Evolutionary conservation across 768 basidiomycete genomes (phyloP).

Genomic region (Suillus tomentosus): DNA sequence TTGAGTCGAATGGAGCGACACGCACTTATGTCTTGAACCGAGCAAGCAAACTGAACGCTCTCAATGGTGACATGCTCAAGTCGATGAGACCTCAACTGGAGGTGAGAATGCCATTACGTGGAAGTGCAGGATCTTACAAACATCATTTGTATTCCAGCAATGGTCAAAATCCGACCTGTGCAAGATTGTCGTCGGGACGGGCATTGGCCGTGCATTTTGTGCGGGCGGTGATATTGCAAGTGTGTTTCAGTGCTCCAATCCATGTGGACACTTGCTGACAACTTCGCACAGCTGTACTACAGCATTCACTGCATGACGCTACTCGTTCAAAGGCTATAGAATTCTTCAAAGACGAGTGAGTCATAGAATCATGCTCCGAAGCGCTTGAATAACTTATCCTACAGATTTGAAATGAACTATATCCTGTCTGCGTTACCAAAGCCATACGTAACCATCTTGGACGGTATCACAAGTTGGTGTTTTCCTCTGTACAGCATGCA

Average conservation of each 20-base stretch:
- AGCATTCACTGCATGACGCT: constrained; percentile 47
- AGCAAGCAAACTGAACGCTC: constrained; percentile 76
- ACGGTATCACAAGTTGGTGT: constrained; percentile 85
- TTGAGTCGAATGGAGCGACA: constrained; percentile 63
- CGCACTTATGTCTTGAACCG: constrained; percentile 82
- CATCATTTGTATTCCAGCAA: constrained; percentile 46
- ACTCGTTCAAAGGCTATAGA: constrained; percentile 69
- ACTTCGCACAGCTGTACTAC: constrained; percentile 52
- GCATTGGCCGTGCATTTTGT: constrained; percentile 80
- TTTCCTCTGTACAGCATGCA: constrained; percentile 15
- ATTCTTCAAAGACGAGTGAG: constrained; percentile 90
- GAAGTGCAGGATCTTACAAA: constrained; percentile 14
- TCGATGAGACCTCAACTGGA: constrained; percentile 72
- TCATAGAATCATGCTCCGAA: constrained; percentile 22
- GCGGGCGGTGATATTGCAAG: constrained; percentile 93
- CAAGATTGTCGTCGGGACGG: constrained; percentile 71
- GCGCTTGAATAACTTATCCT: constrained; percentile 15
- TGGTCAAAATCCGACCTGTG: constrained; percentile 75
- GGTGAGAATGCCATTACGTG: constrained; percentile 45
- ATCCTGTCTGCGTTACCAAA: constrained; percentile 70
- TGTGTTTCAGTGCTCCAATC: constrained; percentile 41
- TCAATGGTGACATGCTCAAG: constrained; percentile 78
- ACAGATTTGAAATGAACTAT: constrained; percentile 81
- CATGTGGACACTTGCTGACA: constrained; percentile 9
- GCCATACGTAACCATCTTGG: constrained; percentile 89